Percentiles rank a stretch among this genome's conserved stretches.
phyloP scores from a whole-genome alignment of 257 asterid genomes.

The Solanum tarijense region DNA sequence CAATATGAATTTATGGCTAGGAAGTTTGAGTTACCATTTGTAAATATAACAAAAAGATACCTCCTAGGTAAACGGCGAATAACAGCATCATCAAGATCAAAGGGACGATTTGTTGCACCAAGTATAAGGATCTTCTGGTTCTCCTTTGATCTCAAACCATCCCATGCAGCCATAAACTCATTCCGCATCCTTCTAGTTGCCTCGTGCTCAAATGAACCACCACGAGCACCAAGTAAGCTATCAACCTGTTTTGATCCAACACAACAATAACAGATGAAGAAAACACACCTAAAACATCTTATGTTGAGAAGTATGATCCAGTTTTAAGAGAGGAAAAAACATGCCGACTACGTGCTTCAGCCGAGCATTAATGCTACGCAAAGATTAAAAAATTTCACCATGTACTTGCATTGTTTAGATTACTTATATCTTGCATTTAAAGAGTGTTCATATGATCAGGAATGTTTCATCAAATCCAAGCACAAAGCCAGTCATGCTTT shows the following conservation, averaged over 20 bases:
- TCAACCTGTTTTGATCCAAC: constrained; percentile 59
- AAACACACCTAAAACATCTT: neutral
- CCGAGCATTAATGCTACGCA: neutral
- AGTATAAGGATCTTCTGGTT: constrained; percentile 90
- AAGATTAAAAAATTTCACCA: neutral
- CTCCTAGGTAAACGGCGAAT: constrained; percentile 96
- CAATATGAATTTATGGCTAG: neutral
- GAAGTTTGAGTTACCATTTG: neutral
- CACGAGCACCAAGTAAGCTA: constrained; percentile 99
- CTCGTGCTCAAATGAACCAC: constrained; percentile 95
- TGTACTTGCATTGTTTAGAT: neutral
- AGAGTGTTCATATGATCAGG: neutral
- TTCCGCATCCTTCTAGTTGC: constrained; percentile 98
- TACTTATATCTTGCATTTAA: neutral
- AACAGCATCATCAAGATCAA: constrained; percentile 99
- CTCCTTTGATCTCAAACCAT: constrained; percentile 93
- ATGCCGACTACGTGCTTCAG: neutral
- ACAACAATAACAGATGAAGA: neutral
- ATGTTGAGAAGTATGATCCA: neutral
- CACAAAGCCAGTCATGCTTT: neutral
- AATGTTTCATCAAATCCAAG: neutral
- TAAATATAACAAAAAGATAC: constrained; percentile 18
- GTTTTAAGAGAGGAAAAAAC: neutral
- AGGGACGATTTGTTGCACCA: constrained; percentile 99
- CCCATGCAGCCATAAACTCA: constrained; percentile 99